Conservation (phyloP, 2,329 filamentous ascomycete species). For the Fusarium robinianum region DNA sequence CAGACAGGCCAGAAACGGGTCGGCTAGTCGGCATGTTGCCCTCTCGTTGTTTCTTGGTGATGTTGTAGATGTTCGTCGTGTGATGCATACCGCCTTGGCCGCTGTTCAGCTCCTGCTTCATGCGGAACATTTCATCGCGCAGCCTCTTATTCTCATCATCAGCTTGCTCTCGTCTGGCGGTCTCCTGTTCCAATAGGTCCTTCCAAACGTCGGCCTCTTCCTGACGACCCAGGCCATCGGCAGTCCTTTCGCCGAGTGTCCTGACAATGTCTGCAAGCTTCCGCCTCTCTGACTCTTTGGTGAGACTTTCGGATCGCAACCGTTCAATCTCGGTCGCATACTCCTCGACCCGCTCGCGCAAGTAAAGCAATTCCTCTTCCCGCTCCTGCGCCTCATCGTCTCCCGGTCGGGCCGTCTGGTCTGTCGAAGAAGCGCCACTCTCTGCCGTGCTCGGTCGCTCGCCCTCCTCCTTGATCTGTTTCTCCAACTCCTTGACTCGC, state of each 20-base stretch:
- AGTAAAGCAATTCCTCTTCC: conserved; percentile 83
- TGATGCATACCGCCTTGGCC: conserved; percentile 52
- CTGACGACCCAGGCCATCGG: conserved; percentile 56
- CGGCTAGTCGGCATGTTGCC: conserved; percentile 53
- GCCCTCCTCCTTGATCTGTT: conserved; percentile 70
- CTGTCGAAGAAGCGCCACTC: conserved; percentile 61
- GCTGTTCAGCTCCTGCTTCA: conserved; percentile 62
- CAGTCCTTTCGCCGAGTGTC: conserved; percentile 54
- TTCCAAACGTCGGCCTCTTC: conserved; percentile 88
- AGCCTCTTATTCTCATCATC: conserved; percentile 87
- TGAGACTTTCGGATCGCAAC: conserved; percentile 75
- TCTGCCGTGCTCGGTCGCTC: conserved; percentile 63
- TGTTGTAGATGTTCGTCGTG: conserved; percentile 70
- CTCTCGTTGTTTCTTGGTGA: conserved; percentile 58
- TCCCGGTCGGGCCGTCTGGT: conserved; percentile 58
- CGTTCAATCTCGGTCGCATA: conserved; percentile 84
- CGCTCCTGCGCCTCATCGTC: conserved; percentile 68
- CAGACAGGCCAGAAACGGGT: conserved; percentile 55
- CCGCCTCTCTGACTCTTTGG: conserved; percentile 82
- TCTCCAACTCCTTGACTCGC: conserved; percentile 84
- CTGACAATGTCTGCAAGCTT: conserved; percentile 80
- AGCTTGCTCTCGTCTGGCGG: conserved; percentile 81
- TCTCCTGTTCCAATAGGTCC: conserved; percentile 91
- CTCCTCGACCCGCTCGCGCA: conserved; percentile 84
- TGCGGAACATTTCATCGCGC: conserved; percentile 79